phyloP scores from a whole-genome alignment of 164 flowering plant species.

The Akebia trifoliata region DNA sequence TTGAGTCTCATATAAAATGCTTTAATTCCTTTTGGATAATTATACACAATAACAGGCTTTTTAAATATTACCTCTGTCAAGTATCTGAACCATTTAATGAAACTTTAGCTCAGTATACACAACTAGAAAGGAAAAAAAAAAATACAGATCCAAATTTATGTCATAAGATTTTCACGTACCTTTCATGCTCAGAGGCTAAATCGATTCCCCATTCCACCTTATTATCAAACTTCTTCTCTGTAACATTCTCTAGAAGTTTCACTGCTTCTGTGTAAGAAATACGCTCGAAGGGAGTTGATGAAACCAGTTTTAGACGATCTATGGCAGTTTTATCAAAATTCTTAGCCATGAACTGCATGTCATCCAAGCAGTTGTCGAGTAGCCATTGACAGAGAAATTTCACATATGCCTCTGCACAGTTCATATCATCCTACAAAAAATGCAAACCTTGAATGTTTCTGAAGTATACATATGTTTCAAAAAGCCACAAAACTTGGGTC shows the following conservation, averaged over 20 bases:
- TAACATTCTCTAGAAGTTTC: conserved; percentile 52
- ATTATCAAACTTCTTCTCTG: conserved; percentile 56
- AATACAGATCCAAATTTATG: background rate
- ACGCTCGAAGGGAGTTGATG: conserved; percentile 68
- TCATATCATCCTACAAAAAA: conserved; percentile 82
- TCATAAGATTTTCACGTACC: conserved; percentile 32
- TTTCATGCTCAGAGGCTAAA: conserved; percentile 93
- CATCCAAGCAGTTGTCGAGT: conserved; percentile 82
- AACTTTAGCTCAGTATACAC: conserved; percentile 4
- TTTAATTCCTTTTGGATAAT: conserved; percentile 88
- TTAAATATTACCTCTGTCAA: conserved; percentile 79
- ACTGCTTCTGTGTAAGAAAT: conserved; percentile 82
- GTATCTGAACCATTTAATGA: conserved; percentile 42
- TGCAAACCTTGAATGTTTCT: background rate
- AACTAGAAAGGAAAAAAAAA: background rate
- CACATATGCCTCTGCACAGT: conserved; percentile 93
- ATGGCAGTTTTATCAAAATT: conserved; percentile 62
- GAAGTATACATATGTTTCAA: background rate
- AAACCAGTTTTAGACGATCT: conserved; percentile 68
- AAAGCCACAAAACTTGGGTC: background rate
- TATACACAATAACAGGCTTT: conserved; percentile 88
- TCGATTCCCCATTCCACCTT: conserved; percentile 88
- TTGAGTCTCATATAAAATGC: conserved; percentile 98
- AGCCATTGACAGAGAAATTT: conserved; percentile 77
- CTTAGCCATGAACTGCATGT: conserved; percentile 87